These are phyloP conservation scores for Gossypium bickii DNA, from an alignment of 345 rosid genomes.

Conservation along the genomic window DNA sequence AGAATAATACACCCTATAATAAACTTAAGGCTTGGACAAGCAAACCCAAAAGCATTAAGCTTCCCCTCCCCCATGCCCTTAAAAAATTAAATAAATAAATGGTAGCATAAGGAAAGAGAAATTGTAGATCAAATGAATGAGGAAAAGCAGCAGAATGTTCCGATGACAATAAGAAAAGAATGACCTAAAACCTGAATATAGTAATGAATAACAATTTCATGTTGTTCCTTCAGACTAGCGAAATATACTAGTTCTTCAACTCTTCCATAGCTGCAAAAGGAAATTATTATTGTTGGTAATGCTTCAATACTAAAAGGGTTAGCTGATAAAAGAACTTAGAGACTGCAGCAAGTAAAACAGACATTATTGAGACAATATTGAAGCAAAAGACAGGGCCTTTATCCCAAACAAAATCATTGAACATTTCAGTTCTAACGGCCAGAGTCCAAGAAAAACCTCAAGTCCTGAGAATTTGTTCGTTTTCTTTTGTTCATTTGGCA, in stretches of 20 bases:
- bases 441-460: neutral
- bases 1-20: neutral
- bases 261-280: constrained; percentile 69
- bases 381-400: neutral
- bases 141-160: constrained; percentile 3
- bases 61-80: neutral
- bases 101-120: neutral
- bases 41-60: neutral
- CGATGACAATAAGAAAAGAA: neutral
- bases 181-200: constrained; percentile 65
- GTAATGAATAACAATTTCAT: constrained; percentile 85
- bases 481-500: neutral
- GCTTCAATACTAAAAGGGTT: constrained; percentile 7
- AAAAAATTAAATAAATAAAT: neutral
- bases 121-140: constrained; percentile 11
- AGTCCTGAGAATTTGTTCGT: neutral
- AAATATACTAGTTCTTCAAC: constrained; percentile 96
- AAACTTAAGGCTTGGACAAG: neutral
- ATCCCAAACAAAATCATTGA: neutral
- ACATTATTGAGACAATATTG: neutral
- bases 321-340: neutral
- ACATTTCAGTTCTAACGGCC: neutral
- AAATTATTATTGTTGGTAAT: neutral
- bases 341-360: neutral
- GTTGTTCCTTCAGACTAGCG: constrained; percentile 90